These are phyloP conservation scores for Saccharomyces pastorianus DNA, from an alignment of 1,139 yeast species.

Conservation along the genomic window DNA sequence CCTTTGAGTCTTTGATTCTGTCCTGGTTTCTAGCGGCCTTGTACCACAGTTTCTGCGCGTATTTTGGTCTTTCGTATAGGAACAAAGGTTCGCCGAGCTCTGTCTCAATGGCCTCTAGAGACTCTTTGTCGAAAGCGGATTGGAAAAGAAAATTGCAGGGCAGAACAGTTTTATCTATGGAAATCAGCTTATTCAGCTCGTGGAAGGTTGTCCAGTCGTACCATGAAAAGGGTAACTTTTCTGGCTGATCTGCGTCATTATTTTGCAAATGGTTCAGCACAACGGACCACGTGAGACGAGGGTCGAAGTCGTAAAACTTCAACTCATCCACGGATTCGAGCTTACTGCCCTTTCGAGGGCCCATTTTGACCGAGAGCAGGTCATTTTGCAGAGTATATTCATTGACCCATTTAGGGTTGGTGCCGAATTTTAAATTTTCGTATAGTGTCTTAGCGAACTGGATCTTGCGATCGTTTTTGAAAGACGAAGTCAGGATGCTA, in stretches of 20 bases:
- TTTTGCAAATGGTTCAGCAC: slow-evolving; percentile 15
- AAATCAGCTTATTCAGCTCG: slow-evolving; percentile 16
- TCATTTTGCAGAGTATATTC: slow-evolving; percentile 13
- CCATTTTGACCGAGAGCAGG: slow-evolving; percentile 13
- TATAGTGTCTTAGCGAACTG: slow-evolving; percentile 18
- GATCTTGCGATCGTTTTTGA: background rate
- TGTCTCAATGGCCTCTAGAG: slow-evolving; percentile 7
- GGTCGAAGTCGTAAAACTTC: slow-evolving; percentile 23
- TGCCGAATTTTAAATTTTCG: slow-evolving; percentile 15
- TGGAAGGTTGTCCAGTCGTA: slow-evolving; percentile 25
- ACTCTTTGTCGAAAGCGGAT: slow-evolving; percentile 9
- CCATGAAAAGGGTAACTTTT: slow-evolving; percentile 19
- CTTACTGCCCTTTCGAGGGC: slow-evolving; percentile 11
- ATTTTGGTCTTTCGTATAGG: slow-evolving; percentile 9
- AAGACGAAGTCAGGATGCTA: background rate
- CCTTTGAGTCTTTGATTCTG: slow-evolving; percentile 4
- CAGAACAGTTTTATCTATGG: slow-evolving; percentile 9
- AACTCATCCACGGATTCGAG: slow-evolving; percentile 14
- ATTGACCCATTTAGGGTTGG: slow-evolving; percentile 16
- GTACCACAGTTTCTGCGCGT: slow-evolving; percentile 8
- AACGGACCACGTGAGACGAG: slow-evolving; percentile 21
- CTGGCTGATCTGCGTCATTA: background rate
- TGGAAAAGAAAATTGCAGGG: slow-evolving; percentile 11
- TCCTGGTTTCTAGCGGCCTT: slow-evolving; percentile 7
- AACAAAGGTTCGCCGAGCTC: slow-evolving; percentile 13